phyloP scores from a whole-genome alignment of 2,329 filamentous ascomycete species.

The Ophiostoma himal-ulmi region DNA sequence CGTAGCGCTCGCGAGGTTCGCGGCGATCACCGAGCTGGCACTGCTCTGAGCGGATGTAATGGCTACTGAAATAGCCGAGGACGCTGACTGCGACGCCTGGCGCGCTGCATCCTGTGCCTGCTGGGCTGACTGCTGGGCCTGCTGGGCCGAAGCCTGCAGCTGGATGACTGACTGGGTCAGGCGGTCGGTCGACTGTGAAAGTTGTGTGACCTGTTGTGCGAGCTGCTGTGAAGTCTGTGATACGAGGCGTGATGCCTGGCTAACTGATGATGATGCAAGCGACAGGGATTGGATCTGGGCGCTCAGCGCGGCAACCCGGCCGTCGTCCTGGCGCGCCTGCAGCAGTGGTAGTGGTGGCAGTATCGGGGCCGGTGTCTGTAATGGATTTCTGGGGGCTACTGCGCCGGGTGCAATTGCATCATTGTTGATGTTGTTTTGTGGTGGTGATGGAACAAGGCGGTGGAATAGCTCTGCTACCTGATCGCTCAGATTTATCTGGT shows the following conservation, averaged over 20 bases:
- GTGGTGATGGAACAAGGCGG: constrained; percentile 7
- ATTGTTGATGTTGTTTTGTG: not conserved
- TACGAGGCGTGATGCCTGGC: constrained; percentile 30
- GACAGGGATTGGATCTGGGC: constrained; percentile 32
- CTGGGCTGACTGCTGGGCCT: constrained; percentile 30
- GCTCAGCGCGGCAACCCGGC: constrained; percentile 29
- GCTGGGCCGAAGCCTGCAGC: constrained; percentile 28
- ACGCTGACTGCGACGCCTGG: constrained; percentile 30
- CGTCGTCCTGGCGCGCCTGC: constrained; percentile 26
- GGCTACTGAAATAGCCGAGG: constrained; percentile 28
- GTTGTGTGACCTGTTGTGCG: constrained; percentile 30
- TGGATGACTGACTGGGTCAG: constrained; percentile 31
- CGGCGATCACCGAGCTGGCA: constrained; percentile 29
- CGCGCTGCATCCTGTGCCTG: constrained; percentile 27
- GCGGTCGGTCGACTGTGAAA: constrained; percentile 32
- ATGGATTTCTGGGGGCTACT: not conserved
- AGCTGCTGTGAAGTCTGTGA: constrained; percentile 34
- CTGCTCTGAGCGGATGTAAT: constrained; percentile 28
- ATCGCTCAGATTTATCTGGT: not conserved
- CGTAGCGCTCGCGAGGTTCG: constrained; percentile 30
- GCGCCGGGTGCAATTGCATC: not conserved
- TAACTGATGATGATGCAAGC: constrained; percentile 30
- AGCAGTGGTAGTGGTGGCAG: constrained; percentile 23
- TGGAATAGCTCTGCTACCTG: constrained; percentile 10
- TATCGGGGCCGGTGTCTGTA: constrained; percentile 26